These are phyloP conservation scores for Arctium minus DNA, from an alignment of 129 eudicot species.

Conservation along the genomic window DNA sequence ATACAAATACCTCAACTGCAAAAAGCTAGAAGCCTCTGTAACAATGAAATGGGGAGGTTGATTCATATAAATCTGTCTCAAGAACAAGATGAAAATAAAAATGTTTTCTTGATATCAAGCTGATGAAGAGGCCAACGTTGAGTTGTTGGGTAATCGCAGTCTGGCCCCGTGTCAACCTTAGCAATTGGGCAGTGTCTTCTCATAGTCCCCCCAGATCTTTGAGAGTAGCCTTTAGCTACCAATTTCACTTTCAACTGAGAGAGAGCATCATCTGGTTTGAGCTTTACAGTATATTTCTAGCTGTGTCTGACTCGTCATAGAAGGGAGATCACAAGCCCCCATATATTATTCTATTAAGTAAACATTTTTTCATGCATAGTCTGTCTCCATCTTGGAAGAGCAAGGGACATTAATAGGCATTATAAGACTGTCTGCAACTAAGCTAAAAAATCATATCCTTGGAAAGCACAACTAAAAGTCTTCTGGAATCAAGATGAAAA, in stretches of 20 bases:
- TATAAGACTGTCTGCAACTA: not conserved
- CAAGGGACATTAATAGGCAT: not conserved
- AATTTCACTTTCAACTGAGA: not conserved
- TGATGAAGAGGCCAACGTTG: not conserved
- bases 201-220: not conserved
- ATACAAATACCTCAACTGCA: not conserved
- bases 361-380: not conserved
- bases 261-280: not conserved
- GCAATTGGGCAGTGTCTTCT: not conserved
- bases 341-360: not conserved
- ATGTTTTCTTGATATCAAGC: not conserved
- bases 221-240: not conserved
- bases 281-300: not conserved
- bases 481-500: too few species aligned
- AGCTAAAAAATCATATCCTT: not conserved
- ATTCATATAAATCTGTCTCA: not conserved
- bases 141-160: not conserved
- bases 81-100: not conserved
- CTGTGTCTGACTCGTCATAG: not conserved
- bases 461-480: not conserved
- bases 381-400: not conserved
- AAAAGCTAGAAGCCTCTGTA: not conserved
- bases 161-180: not conserved
- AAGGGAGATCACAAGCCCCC: not conserved
- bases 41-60: not conserved